Base-by-base conservation (phyloP, 2,329 filamentous ascomycete genomes). In the Colletotrichum lentis region DNA sequence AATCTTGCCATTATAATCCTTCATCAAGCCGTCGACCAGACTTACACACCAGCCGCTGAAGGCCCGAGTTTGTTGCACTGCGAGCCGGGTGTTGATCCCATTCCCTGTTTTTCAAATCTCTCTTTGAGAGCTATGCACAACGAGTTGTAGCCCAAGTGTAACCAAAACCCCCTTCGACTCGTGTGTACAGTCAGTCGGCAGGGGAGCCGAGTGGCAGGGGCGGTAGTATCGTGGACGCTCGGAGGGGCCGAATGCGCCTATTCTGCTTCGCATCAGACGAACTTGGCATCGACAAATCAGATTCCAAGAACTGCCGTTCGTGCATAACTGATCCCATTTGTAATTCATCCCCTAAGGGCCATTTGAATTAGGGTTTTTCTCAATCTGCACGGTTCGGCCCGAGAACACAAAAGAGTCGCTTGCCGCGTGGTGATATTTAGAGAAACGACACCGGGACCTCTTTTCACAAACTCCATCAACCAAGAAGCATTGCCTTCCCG, bases 331-430 rank as follows among this genome's bases (percentile, higher is more conserved):
- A 31, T 59, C 52, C 35, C 16, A 18, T 52, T 14, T 16, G 20
- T 5, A 3, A 6, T 52, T 61, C 62, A 31, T 69, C 56, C 62
- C 66, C 66, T 50, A 39, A 20, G 1, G 20, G 24, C 49, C 41
- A 18, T 7, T 22, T 20, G 8, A 7, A 39, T 10, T 8, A 27
- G 18, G 47, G 11, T 56, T 65, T 65, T 53, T 46, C 44, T 53
- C 49, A 66, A 55, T 14, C 54, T 69, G 66, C 66, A 69, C 62
- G 35, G 56, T 69, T 66, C 66, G 66, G 66, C 62, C 62, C 66
- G 66, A 57, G 56, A 52, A 18, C 62, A 66, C 31, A 20, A 22
- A 37, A 24, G 24, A 56, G 52, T 39, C 44, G 56, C 27, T 50
- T 7, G 31, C 66, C 61, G 61, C 44, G 50, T 66, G 50, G 49